phyloP scores from a whole-genome alignment of 2,329 filamentous ascomycete species.

The Xylaria sp. region DNA sequence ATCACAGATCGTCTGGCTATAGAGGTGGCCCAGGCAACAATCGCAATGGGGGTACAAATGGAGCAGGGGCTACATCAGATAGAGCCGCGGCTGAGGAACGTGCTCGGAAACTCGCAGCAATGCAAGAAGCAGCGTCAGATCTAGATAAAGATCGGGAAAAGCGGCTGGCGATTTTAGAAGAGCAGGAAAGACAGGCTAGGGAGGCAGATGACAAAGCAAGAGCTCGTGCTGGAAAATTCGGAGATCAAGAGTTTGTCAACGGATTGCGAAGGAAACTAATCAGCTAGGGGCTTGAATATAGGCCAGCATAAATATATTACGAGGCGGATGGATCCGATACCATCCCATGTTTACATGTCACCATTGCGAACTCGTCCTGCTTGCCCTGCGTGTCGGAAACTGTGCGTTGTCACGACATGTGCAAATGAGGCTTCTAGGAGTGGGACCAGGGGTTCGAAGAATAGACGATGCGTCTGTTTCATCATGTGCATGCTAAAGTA shows the following conservation, averaged over 20 bases:
- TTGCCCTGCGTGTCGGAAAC: neutral
- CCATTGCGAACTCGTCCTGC: neutral
- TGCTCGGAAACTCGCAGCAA: constrained; percentile 75
- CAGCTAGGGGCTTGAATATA: constrained; percentile 27
- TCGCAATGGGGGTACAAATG: constrained; percentile 36
- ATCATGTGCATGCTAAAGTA: neutral
- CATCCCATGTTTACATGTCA: neutral
- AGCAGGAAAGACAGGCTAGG: constrained; percentile 70
- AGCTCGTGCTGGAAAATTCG: constrained; percentile 68
- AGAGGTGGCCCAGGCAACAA: constrained; percentile 42
- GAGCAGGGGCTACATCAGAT: constrained; percentile 33
- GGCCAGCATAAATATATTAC: constrained; percentile 4
- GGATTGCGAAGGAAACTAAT: constrained; percentile 68
- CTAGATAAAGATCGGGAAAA: constrained; percentile 77
- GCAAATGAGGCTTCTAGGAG: neutral
- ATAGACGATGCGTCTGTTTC: neutral
- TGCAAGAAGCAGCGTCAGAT: constrained; percentile 76
- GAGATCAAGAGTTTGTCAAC: constrained; percentile 72
- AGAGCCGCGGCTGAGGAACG: constrained; percentile 59
- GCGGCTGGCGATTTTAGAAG: constrained; percentile 73
- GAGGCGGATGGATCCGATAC: neutral
- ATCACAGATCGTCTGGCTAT: constrained; percentile 39
- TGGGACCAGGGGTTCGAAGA: neutral
- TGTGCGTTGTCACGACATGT: neutral
- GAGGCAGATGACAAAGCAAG: constrained; percentile 75